Evolutionary conservation across 169 alveolate genomes (phyloP), one percentile per base, ranked within the genome.

Genomic region (Plasmodium coatneyi): DNA sequence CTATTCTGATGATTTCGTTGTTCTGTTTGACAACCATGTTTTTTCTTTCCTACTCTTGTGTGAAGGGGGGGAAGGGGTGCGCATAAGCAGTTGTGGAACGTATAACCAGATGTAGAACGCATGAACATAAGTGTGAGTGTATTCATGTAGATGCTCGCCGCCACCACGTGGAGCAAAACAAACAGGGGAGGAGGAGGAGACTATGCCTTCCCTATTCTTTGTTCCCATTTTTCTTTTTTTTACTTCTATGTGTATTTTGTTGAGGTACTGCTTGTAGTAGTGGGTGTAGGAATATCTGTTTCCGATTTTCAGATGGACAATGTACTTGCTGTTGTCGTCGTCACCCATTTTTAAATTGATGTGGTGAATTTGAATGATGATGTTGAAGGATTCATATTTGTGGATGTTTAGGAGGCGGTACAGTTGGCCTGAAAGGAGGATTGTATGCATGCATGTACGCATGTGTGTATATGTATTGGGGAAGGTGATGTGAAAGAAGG

Each of bases 31-130:
- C 84, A 5, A 74, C 70, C 93, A 84, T 46, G 54, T 84, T 84
- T 84, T 84, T 84, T 84, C 93, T 84, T 84, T 84, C 93, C 93
- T 84, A 34, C 46, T 36, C 54, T 74, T 84, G 93, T 32, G 39
- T 9, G 41, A 49, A 84, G 66, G 66, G 25, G 28, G 49, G 10
- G 71, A 1, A 1, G 32, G 32, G n/a, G n/a, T 46, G 49, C 49
- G 49, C 49, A 41, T 32, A n/a, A n/a, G n/a, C n/a, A n/a, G n/a
- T n/a, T n/a, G n/a, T 36, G 5, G 56, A 4, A 46, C 56, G 56
- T n/a, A 46, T 46, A 46, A 12, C n/a, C 56, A 46, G 56, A 12
- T 46, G 56, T 46, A 4, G 0, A 46, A 46, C n/a, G n/a, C n/a
- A 10, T 46, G 39, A 32, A 32, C 39, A 32, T 32, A 32, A 32